phyloP scores from a whole-genome alignment of 257 asterid species.

The Solanum dulcamara region DNA sequence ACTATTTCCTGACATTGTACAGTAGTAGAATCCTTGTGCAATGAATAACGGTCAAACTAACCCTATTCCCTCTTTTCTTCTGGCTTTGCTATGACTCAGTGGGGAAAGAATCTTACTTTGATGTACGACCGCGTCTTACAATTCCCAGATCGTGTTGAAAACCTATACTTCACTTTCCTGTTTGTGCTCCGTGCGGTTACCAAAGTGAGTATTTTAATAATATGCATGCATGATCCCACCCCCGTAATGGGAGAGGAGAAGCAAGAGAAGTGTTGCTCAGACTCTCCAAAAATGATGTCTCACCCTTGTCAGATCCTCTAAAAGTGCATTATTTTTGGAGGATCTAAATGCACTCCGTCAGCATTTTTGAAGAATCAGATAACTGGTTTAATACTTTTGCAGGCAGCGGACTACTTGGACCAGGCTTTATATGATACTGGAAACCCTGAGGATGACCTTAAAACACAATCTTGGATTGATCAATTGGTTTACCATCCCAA shows the following conservation, averaged over 20 bases:
- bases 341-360: neutral
- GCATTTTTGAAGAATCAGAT: neutral
- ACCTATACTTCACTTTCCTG: constrained; percentile 60
- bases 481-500: constrained; percentile 32
- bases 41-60: neutral
- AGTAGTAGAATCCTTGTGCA: neutral
- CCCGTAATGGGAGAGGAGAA: neutral
- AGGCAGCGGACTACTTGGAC: constrained; percentile 62
- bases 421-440: constrained; percentile 62
- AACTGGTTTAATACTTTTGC: neutral
- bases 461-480: constrained; percentile 32
- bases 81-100: constrained; percentile 24
- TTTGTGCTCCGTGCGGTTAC: constrained; percentile 56
- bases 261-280: neutral
- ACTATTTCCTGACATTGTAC: neutral
- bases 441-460: constrained; percentile 39
- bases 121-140: constrained; percentile 52
- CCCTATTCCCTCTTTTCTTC: neutral
- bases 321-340: neutral
- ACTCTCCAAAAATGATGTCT: neutral
- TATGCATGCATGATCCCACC: neutral
- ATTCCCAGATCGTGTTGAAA: constrained; percentile 53
- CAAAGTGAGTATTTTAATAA: constrained; percentile 35
- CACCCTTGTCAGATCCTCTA: neutral
- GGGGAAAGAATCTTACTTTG: constrained; percentile 54